A percentile compares a stretch with the other conserved stretches of the same genome.
These are phyloP conservation scores for Limonomyces culmigenus DNA, from an alignment of 1,284 basidiomycete genomes.

Conservation along the genomic window DNA sequence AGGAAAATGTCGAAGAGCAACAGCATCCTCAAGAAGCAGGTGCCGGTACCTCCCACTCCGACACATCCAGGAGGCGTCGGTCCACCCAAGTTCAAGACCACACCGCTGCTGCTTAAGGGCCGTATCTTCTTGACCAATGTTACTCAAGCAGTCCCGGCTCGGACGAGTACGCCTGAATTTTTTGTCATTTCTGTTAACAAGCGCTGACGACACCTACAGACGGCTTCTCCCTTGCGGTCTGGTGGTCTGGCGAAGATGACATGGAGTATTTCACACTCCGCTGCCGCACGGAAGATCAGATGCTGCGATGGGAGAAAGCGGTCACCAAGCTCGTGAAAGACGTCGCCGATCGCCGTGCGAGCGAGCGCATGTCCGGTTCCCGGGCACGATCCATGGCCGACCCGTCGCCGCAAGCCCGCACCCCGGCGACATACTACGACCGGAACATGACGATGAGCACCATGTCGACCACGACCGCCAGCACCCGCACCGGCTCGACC, in stretches of 20 bases:
- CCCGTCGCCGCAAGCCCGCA: conserved; percentile 15
- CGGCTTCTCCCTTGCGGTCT: conserved; percentile 64
- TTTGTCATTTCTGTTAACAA: conserved; percentile 1
- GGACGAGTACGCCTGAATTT: conserved; percentile 7
- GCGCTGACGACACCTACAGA: conserved; percentile 10
- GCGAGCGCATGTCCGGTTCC: conserved; percentile 31
- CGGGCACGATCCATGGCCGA: too few species aligned
- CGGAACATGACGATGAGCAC: conserved; percentile 6
- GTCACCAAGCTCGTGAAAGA: conserved; percentile 78
- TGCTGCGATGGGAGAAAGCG: conserved; percentile 82
- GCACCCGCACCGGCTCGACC: too few species aligned
- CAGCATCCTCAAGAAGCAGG: conserved; percentile 63
- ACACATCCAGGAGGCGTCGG: conserved; percentile 27
- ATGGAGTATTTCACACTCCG: conserved; percentile 89
- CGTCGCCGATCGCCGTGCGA: conserved; percentile 41
- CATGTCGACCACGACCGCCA: too few species aligned
- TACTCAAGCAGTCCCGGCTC: conserved; percentile 50
- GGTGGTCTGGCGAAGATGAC: conserved; percentile 89
- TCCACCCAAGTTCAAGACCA: conserved; percentile 54
- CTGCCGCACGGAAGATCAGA: conserved; percentile 85
- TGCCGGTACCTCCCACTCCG: conserved; percentile 22
- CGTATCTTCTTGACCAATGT: conserved; percentile 97
- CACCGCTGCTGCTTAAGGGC: conserved; percentile 83
- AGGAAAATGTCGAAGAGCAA: conserved; percentile 57
- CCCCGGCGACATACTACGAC: conserved; percentile 9